Evolutionary conservation across 2,329 filamentous ascomycete species (phyloP), one percentile per base, ranked within the genome.

Genomic region (Rhexocercosporidium sp.): DNA sequence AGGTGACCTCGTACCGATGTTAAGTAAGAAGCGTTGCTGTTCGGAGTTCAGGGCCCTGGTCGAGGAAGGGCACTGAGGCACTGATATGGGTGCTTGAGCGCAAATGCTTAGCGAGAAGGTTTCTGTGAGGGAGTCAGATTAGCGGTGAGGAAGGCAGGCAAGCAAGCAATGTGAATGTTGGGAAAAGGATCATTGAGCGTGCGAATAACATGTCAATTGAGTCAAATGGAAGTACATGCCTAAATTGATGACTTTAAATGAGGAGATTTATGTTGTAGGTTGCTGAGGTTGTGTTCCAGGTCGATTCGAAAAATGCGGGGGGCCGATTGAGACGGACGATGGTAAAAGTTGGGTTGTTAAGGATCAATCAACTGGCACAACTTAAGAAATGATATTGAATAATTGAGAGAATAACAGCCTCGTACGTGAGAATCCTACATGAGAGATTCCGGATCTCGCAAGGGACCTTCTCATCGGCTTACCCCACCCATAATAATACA

Each of bases 81-180:
- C 29, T 44, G 39, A 44, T 44, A 44, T 44, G 39, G 16, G 39
- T 16, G 14, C 47, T 51, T 8, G 9, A 22, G 16, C 11, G 47
- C 27, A 22, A 53, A n/a, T 31, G 49, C 49, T 53, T 31, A 53
- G 49, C 49, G 49, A 53, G 49, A 31, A n/a, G 9, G 25, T 29
- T 31, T 31, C 27, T 53, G 49, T 53, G 27, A 53, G 34, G 49
- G 25, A 53, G 49, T 53, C 49, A 53, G 49, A 53, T 31, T 18
- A 9, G 49, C 49, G 25, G 49, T 53, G 49, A 53, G 16, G 27
- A 37, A 37, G 29, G 12, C 22, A 27, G 49, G 16, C 18, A 53
- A 18, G 49, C 25, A 53, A 1, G 25, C 7, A 31, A 18, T 31
- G 14, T 9, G 49, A 31, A 3, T 18, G 14, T 53, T 53, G 25